Evolutionary conservation across 2,329 filamentous ascomycete genomes (phyloP).

Genomic region (Pyricularia sp.): DNA sequence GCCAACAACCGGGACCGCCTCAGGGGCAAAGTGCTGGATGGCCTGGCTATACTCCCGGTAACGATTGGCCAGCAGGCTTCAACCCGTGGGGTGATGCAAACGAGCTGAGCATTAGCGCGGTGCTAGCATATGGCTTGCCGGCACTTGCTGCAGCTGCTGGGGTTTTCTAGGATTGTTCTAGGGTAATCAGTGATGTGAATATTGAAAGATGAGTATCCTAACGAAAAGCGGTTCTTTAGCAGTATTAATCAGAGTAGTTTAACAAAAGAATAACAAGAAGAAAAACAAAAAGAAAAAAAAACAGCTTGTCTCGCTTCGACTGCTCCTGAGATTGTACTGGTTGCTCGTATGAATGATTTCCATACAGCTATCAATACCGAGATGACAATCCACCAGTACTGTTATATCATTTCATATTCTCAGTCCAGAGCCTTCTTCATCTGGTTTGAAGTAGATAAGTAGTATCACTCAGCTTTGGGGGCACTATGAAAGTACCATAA

Average conservation of each 20-base stretch:
- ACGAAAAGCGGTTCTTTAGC: not conserved
- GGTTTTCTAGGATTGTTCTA: not conserved
- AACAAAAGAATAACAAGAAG: too few species aligned
- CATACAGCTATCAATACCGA: not conserved
- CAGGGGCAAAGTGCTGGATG: not conserved
- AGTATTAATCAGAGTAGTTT: not conserved
- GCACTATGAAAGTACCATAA: too few species aligned
- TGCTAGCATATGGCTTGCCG: not conserved
- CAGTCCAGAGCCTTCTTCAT: too few species aligned
- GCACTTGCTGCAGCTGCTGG: not conserved
- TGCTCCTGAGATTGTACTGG: not conserved
- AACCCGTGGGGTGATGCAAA: not conserved
- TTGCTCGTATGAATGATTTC: not conserved
- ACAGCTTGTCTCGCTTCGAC: not conserved
- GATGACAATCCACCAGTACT: too few species aligned
- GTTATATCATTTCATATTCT: too few species aligned
- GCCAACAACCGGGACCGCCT: not conserved
- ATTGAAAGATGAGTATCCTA: not conserved
- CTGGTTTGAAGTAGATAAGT: too few species aligned
- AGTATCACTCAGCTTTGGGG: too few species aligned
- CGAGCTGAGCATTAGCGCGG: not conserved
- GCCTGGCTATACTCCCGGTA: not conserved
- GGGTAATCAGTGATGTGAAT: not conserved
- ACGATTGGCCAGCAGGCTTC: not conserved
- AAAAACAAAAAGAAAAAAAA: not conserved